Evolutionary conservation across 2,329 filamentous ascomycete species (phyloP), one percentile per base, ranked within the genome.

Genomic region (Aureobasidium sp.): DNA sequence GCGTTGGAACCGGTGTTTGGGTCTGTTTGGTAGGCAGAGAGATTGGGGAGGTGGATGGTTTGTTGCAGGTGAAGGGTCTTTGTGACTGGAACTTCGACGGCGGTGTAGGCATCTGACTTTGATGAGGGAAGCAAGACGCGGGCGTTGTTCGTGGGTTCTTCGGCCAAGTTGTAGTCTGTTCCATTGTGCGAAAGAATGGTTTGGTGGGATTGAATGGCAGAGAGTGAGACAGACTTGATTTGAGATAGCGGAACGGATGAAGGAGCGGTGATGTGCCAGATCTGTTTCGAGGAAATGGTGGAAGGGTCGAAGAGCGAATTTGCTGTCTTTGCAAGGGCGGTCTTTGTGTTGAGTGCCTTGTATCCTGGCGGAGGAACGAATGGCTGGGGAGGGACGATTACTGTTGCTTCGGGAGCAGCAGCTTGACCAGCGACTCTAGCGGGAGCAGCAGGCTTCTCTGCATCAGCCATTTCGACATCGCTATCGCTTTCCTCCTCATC

Each of bases 231-330:
- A 66, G 86, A 81, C 70, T 85, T 82, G 51, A 92, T 76, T 1
- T 87, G 79, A 12, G 83, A 84, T 62, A 92, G 81, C n/a, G 88
- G 84, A 2, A 91, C 76, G 12, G 84, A 84, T 6, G 85, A 82
- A 2, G 89, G 89, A 3, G 87, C 86, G 10, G 87, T 89, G 68
- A 92, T 90, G 72, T 91, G 89, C 89, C 88, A 92, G 63, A 92
- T 79, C 71, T 92, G 86, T 77, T 90, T 91, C 65, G 86, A 87
- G 62, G 84, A 77, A 8, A 87, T 71, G 67, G 84, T 82, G 10
- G 44, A 39, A 61, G 81, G 80, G 63, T 82, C 78, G 68, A 89
- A 84, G 59, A 87, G 74, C 26, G 81, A 76, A 9, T 69, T 59
- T 7, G 69, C 62, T 44, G 69, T 70, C 9, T 71, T 73, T 9